phyloP scores from a whole-genome alignment of 116 monocot species.

The Dioscorea cayenensis region DNA sequence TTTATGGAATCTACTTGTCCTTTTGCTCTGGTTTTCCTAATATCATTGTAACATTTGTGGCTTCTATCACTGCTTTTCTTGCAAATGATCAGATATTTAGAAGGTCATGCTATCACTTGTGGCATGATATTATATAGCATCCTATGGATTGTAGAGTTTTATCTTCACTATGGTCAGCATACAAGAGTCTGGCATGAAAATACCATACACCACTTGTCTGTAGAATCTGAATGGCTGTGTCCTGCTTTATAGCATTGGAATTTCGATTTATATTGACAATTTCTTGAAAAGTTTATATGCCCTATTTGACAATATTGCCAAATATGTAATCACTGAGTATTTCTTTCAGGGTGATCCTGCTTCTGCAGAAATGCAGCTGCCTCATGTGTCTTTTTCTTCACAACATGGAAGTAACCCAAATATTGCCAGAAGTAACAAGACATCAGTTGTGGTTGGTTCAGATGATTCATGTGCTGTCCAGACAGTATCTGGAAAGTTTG shows the following conservation, averaged over 20 bases:
- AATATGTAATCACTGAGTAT: neutral
- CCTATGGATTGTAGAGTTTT: too few relatives aligned
- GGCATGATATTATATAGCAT: too few relatives aligned
- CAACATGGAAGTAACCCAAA: constrained; percentile 6
- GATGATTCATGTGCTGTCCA: neutral
- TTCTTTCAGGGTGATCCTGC: neutral
- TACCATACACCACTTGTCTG: too few relatives aligned
- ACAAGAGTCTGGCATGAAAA: too few relatives aligned
- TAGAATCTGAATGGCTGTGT: neutral
- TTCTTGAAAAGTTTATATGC: neutral
- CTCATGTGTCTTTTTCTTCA: constrained; percentile 7
- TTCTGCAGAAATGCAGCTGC: constrained; percentile 1
- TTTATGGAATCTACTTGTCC: neutral
- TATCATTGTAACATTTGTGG: neutral
- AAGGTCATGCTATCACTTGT: too few relatives aligned
- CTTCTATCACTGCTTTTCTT: too few relatives aligned
- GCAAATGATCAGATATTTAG: too few relatives aligned
- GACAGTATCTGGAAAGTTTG: constrained; percentile 21
- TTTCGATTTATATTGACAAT: neutral
- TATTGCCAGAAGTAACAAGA: constrained; percentile 12
- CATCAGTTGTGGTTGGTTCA: neutral
- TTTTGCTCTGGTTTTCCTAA: neutral
- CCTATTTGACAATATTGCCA: neutral
- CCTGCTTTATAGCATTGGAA: neutral
- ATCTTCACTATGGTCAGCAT: too few relatives aligned